Conservation (phyloP, 139 green algal species). For the Picochlorum sp. region DNA sequence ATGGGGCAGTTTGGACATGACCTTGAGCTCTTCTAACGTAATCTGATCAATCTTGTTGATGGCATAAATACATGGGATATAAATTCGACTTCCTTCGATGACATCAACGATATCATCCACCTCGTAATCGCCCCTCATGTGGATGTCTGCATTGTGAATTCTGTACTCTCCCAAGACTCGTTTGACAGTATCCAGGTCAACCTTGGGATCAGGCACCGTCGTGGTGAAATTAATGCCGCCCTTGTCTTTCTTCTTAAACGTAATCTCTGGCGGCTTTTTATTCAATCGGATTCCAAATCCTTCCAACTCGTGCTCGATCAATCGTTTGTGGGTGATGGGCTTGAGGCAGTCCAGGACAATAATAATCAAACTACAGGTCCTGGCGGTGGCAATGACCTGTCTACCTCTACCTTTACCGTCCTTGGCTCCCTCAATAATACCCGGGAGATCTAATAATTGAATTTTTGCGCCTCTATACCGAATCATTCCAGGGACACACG, state of each 20-base stretch:
- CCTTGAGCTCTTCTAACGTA: slow-evolving; percentile 90
- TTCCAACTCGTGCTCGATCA: slow-evolving; percentile 90
- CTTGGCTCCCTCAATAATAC: slow-evolving; percentile 98
- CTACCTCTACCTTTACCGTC: slow-evolving; percentile 85
- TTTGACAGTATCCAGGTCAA: slow-evolving; percentile 88
- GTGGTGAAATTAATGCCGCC: slow-evolving; percentile 75
- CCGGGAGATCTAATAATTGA: slow-evolving; percentile 94
- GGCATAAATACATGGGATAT: slow-evolving; percentile 93
- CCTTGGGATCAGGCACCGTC: slow-evolving; percentile 43
- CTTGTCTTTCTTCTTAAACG: slow-evolving; percentile 90
- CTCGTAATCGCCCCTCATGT: slow-evolving; percentile 71
- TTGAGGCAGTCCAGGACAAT: slow-evolving; percentile 98
- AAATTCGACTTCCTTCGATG: slow-evolving; percentile 91
- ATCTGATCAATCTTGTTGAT: slow-evolving; percentile 96
- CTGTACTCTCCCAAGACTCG: slow-evolving; percentile 75
- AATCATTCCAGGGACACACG: slow-evolving; percentile 90
- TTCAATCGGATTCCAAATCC: slow-evolving; percentile 93
- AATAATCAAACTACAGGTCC: slow-evolving; percentile 97
- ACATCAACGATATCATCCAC: slow-evolving; percentile 95
- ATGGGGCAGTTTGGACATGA: slow-evolving; percentile 82
- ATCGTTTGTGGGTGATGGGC: slow-evolving; percentile 92
- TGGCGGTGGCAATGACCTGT: slow-evolving; percentile 89
- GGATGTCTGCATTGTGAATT: slow-evolving; percentile 93
- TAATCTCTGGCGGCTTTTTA: slow-evolving; percentile 89
- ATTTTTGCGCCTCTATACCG: slow-evolving; percentile 80